Evolutionary conservation across 768 basidiomycete genomes (phyloP).

Genomic region (Mrakia frigida): DNA sequence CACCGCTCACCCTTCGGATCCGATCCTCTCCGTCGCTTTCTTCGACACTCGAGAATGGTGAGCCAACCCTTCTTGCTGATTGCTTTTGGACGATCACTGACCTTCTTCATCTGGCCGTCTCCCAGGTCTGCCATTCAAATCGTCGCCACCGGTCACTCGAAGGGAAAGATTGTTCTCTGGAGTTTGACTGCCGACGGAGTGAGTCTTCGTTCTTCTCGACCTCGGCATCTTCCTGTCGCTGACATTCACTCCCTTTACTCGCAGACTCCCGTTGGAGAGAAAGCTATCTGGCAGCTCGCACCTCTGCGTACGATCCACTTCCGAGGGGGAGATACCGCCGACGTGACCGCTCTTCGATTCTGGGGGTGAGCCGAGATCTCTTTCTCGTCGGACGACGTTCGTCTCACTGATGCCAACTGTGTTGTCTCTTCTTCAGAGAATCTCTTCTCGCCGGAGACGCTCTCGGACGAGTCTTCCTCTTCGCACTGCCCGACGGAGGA

Average conservation of each 20-base stretch:
- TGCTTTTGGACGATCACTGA: background rate
- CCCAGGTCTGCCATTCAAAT: constrained; percentile 48
- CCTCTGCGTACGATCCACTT: constrained; percentile 64
- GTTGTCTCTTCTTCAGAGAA: constrained; percentile 36
- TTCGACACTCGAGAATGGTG: constrained; percentile 78
- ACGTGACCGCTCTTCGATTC: constrained; percentile 74
- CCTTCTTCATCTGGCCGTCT: background rate
- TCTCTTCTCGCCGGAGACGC: constrained; percentile 40
- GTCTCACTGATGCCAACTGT: background rate
- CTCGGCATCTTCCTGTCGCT: background rate
- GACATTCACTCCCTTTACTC: too few relatives aligned
- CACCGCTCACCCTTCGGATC: constrained; percentile 55
- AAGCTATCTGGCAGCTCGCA: constrained; percentile 67
- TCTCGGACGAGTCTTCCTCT: constrained; percentile 39
- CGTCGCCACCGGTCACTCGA: constrained; percentile 65
- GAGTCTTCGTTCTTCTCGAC: background rate
- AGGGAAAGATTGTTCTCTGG: constrained; percentile 70
- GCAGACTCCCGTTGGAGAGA: constrained; percentile 57
- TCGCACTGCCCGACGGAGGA: constrained; percentile 44
- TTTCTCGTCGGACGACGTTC: background rate
- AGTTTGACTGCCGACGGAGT: constrained; percentile 70
- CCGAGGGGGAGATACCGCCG: constrained; percentile 50
- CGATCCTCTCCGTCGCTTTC: constrained; percentile 71
- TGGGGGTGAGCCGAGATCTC: constrained; percentile 56
- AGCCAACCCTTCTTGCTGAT: constrained; percentile 43